Evolutionary conservation across 164 flowering plant species (phyloP).

Genomic region (Cinnamomum micranthum): DNA sequence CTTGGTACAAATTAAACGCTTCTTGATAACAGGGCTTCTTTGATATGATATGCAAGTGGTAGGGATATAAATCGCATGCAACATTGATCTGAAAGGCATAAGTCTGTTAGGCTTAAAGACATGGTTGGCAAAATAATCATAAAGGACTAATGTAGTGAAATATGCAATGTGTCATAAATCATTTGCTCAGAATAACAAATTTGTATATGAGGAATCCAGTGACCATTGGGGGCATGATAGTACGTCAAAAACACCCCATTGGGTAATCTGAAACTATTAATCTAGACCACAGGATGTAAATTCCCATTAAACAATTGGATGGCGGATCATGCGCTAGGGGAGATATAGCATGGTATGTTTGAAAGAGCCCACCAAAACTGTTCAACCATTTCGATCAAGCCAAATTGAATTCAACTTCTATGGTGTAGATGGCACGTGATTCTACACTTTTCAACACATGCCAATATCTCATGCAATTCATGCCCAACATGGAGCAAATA

Average conservation of each 20-base stretch:
- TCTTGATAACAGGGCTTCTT: constrained; percentile 22
- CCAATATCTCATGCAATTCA: too few relatives aligned
- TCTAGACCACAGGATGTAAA: too few relatives aligned
- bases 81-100: constrained; percentile 46
- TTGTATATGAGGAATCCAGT: neutral
- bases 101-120: neutral
- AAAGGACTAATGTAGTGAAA: neutral
- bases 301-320: too few relatives aligned
- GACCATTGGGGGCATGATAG: neutral
- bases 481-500: too few relatives aligned
- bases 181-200: neutral
- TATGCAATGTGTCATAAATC: neutral
- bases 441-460: too few relatives aligned
- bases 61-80: constrained; percentile 44
- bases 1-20: constrained; percentile 20
- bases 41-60: constrained; percentile 28
- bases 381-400: too few relatives aligned
- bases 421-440: too few relatives aligned
- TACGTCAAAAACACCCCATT: neutral
- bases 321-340: too few relatives aligned
- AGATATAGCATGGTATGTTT: too few relatives aligned
- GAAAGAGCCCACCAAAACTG: too few relatives aligned
- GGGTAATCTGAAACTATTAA: neutral
- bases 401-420: too few relatives aligned
- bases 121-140: neutral